Evolutionary conservation across 805 yeast genomes (phyloP).

Genomic region (Tetrapisispora taiwanensis): DNA sequence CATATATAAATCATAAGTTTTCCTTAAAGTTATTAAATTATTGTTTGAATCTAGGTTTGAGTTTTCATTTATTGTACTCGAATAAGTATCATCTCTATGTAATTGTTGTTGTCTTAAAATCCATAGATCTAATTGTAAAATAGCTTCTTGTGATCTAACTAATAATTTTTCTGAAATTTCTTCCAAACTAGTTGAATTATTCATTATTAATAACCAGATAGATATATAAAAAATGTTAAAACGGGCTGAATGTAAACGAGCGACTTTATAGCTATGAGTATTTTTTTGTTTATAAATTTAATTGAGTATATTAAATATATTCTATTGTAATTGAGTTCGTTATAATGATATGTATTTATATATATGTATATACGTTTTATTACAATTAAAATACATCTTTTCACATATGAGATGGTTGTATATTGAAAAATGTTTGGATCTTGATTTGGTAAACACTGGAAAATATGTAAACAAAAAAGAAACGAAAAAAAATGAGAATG

Average conservation of each 20-base stretch:
- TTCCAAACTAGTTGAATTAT: constrained; percentile 5
- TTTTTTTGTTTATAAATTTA: not conserved
- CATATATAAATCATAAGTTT: constrained; percentile 15
- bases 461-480: no score
- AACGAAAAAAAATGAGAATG: no score
- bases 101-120: constrained; percentile 16
- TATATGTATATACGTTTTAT: no score
- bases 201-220: not conserved
- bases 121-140: constrained; percentile 23
- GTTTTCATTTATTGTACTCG: not conserved
- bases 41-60: not conserved
- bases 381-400: no score
- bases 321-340: no score
- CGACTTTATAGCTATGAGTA: no score
- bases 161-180: constrained; percentile 21
- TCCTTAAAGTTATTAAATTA: constrained; percentile 4
- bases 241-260: no score
- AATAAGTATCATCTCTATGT: not conserved
- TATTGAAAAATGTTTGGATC: no score
- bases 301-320: no score
- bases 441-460: no score
- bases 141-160: constrained; percentile 23
- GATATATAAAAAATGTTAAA: not conserved
- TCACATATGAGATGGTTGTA: no score
- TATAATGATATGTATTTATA: no score